These are phyloP conservation scores for Trichoderma aggressivum DNA, from an alignment of 2,329 filamentous ascomycete species.

Conservation along the genomic window DNA sequence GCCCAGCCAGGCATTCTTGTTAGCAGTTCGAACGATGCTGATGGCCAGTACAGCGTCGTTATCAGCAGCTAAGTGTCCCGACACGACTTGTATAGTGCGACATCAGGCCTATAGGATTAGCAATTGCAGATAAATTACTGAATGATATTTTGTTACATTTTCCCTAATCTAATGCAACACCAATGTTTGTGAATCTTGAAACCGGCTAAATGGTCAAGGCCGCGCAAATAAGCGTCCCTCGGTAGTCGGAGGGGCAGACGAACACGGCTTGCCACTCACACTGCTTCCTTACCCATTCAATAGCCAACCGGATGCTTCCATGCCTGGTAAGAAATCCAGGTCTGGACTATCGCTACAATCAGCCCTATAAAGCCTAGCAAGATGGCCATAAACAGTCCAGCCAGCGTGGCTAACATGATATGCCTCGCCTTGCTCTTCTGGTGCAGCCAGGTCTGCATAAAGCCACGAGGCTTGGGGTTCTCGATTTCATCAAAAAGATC, in stretches of 20 bases:
- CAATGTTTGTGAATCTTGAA: neutral
- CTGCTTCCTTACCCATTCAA: neutral
- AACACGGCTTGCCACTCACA: neutral
- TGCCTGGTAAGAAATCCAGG: neutral
- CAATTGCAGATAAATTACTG: neutral
- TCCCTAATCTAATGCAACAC: neutral
- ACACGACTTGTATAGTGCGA: neutral
- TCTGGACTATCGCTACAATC: neutral
- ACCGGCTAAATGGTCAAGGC: neutral
- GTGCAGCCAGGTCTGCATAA: neutral
- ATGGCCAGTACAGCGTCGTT: slow-evolving; percentile 16
- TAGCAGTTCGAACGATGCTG: slow-evolving; percentile 7
- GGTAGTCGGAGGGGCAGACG: neutral
- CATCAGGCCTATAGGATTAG: neutral
- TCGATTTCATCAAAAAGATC: neutral
- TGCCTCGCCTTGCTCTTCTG: neutral
- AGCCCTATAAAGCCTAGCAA: neutral
- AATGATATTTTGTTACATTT: neutral
- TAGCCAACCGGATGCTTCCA: neutral
- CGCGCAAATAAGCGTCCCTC: fast-evolving
- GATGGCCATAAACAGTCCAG: too few relatives aligned
- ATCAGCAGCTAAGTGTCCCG: neutral
- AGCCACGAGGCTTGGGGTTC: neutral
- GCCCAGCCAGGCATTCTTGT: slow-evolving; percentile 12
- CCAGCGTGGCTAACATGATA: neutral